phyloP scores from a whole-genome alignment of 352 stramenopile species.

The Aphanomyces cochlioides region DNA sequence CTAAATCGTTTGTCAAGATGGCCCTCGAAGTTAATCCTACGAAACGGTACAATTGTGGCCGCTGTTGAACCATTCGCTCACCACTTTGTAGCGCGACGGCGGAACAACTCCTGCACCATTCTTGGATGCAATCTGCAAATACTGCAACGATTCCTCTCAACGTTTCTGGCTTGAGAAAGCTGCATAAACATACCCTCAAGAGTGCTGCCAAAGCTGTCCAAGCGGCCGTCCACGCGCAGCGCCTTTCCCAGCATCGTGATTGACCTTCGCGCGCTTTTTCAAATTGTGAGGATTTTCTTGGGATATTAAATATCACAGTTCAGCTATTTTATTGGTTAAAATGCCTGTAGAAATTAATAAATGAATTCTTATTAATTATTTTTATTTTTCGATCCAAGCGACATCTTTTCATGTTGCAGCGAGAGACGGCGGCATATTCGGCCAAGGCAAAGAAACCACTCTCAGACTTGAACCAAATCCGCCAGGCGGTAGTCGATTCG shows the following conservation, averaged over 20 bases:
- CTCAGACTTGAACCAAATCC: constrained; percentile 77
- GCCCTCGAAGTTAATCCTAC: constrained; percentile 2
- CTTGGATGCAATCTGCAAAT: constrained; percentile 10
- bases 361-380: too few relatives aligned
- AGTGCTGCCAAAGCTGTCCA: constrained; percentile 3
- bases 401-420: constrained; percentile 34
- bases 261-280: too few relatives aligned
- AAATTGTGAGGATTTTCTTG: too few relatives aligned
- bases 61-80: not conserved
- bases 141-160: constrained; percentile 3
- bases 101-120: not conserved
- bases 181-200: constrained; percentile 4
- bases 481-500: constrained; percentile 44
- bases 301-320: too few relatives aligned
- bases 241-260: not conserved
- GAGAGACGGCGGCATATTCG: constrained; percentile 53
- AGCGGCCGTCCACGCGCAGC: not conserved
- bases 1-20: constrained; percentile 44
- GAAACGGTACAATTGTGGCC: constrained; percentile 3
- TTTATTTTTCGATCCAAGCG: too few relatives aligned
- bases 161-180: not conserved
- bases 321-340: too few relatives aligned
- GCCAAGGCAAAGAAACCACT: constrained; percentile 78
- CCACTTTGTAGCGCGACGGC: not conserved
- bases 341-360: too few relatives aligned